Evolutionary conservation across 306 rosid species (phyloP).

Genomic region (Leucaena leucocephala): DNA sequence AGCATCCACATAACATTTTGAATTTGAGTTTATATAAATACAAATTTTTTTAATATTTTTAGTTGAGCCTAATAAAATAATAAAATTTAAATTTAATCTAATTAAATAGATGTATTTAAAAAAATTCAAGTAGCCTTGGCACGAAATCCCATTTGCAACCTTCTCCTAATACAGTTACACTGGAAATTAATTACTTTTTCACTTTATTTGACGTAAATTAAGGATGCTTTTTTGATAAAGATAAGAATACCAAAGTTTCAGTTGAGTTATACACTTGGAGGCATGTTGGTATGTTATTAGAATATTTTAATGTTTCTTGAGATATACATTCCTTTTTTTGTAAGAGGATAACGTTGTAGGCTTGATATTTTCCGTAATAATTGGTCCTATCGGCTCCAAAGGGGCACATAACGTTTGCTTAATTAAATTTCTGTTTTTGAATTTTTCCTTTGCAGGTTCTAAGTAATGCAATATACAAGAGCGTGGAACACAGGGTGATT

Average conservation of each 20-base stretch:
- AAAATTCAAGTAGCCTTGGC: background rate
- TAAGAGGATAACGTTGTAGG: conserved; percentile 31
- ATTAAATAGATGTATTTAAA: no score
- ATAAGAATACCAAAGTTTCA: background rate
- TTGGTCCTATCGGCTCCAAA: conserved; percentile 9
- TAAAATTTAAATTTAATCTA: no score
- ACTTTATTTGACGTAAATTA: background rate
- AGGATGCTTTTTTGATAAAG: background rate
- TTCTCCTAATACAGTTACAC: no score
- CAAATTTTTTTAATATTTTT: no score
- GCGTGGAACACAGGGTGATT: conserved; percentile 91
- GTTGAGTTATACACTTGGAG: background rate
- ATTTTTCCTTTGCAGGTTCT: conserved; percentile 49
- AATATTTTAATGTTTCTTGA: conserved; percentile 19
- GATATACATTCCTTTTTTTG: conserved; percentile 27
- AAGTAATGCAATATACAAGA: conserved; percentile 81
- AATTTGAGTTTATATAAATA: no score
- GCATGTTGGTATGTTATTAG: background rate
- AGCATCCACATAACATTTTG: background rate
- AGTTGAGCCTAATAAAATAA: no score
- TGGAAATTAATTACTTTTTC: no score
- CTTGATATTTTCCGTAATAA: conserved; percentile 1
- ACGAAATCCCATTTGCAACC: background rate
- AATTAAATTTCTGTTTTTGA: background rate
- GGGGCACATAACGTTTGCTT: no score